Conservation (phyloP, 2,329 filamentous ascomycete species). For the Harringtonia lauricola region DNA sequence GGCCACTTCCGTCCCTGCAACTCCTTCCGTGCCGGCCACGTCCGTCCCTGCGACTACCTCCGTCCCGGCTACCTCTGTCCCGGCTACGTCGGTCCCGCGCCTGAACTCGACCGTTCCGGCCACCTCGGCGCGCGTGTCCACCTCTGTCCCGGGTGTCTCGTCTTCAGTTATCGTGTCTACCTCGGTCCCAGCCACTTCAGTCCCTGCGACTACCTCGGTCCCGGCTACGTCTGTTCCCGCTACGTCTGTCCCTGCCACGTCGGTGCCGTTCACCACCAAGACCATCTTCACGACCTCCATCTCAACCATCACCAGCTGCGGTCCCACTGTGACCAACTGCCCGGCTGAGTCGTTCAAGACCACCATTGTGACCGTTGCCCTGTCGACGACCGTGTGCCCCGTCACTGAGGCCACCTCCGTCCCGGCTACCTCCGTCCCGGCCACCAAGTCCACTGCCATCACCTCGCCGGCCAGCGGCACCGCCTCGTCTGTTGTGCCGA, state of each 20-base stretch:
- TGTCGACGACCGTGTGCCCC: slow-evolving; percentile 51
- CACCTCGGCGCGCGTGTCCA: too few relatives aligned
- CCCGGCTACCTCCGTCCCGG: slow-evolving; percentile 15
- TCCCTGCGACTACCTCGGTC: slow-evolving; percentile 1
- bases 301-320: slow-evolving; percentile 39
- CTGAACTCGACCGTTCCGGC: background rate
- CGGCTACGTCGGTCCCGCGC: background rate
- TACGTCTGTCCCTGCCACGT: background rate
- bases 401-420: slow-evolving; percentile 41
- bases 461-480: slow-evolving; percentile 18
- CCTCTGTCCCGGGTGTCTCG: background rate
- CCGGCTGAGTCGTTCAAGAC: slow-evolving; percentile 34
- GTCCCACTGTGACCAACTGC: slow-evolving; percentile 36
- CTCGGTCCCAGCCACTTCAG: background rate
- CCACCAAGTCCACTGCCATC: slow-evolving; percentile 33
- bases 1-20: too few relatives aligned
- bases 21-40: too few relatives aligned
- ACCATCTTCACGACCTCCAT: slow-evolving; percentile 36
- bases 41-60: background rate
- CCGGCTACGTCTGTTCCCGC: background rate
- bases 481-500: slow-evolving; percentile 21
- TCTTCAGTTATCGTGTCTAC: background rate
- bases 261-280: slow-evolving; percentile 11
- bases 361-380: slow-evolving; percentile 38
- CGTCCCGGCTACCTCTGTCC: background rate